Conservation (phyloP, 2,329 filamentous ascomycete genomes). For the Fusarium sp. region DNA sequence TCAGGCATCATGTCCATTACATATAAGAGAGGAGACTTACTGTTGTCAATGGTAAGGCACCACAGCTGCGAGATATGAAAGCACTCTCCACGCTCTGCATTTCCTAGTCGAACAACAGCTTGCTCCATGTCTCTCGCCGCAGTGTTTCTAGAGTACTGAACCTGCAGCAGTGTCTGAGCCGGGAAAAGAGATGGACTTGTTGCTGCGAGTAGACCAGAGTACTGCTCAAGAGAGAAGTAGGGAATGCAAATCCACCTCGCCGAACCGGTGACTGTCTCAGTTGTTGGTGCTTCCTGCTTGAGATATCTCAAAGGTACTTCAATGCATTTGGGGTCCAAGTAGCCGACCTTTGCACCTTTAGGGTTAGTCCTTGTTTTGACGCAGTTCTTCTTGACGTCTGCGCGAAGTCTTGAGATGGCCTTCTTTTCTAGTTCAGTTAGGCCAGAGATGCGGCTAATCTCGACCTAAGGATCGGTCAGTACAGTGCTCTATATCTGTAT, state of each 20-base stretch:
- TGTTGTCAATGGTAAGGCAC: conserved; percentile 60
- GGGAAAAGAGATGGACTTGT: conserved; percentile 55
- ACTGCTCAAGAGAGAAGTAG: conserved; percentile 61
- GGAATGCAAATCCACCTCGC: conserved; percentile 61
- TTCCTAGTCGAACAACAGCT: conserved; percentile 57
- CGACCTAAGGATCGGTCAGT: conserved; percentile 44
- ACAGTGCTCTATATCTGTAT: not conserved
- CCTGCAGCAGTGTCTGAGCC: conserved; percentile 58
- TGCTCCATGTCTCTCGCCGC: conserved; percentile 60
- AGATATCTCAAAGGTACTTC: conserved; percentile 51
- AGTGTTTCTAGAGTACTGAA: conserved; percentile 55
- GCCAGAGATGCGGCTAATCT: conserved; percentile 51
- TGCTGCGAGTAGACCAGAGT: conserved; percentile 54
- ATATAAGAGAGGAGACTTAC: conserved; percentile 46
- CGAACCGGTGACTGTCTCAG: conserved; percentile 21
- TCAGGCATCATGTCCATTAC: not conserved
- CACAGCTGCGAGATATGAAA: conserved; percentile 64
- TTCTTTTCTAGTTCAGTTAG: conserved; percentile 53
- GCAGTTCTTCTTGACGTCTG: conserved; percentile 53
- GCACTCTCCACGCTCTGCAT: conserved; percentile 53
- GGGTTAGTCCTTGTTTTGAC: conserved; percentile 55
- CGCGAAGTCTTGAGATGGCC: conserved; percentile 53
- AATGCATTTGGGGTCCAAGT: conserved; percentile 57
- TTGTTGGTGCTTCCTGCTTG: conserved; percentile 33
- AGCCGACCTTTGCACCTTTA: conserved; percentile 55